Evolutionary conservation across 1,139 yeast species (phyloP).

Genomic region (Kurtzmaniella quercitrusa): DNA sequence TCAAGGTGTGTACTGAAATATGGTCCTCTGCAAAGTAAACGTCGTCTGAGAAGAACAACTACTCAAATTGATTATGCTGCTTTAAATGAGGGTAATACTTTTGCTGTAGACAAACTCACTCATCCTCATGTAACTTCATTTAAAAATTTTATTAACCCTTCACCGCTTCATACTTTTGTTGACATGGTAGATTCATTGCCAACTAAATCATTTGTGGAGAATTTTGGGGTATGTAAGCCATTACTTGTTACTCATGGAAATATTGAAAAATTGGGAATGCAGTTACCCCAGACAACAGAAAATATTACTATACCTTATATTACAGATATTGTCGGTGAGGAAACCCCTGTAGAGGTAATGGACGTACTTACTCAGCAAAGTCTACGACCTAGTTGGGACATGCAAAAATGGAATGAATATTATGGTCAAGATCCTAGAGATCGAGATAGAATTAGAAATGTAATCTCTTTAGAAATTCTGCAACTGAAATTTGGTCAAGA

Average conservation of each 20-base stretch:
- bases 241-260: conserved; percentile 30
- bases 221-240: conserved; percentile 17
- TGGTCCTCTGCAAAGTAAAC: conserved; percentile 52
- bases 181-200: conserved; percentile 22
- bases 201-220: conserved; percentile 28
- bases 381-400: conserved; percentile 58
- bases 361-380: conserved; percentile 82
- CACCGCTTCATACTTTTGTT: neutral
- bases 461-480: conserved; percentile 76
- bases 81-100: conserved; percentile 66
- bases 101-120: conserved; percentile 50
- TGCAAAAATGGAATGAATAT: conserved; percentile 74
- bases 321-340: conserved; percentile 58
- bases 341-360: conserved; percentile 74
- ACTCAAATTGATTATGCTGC: conserved; percentile 73
- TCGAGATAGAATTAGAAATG: conserved; percentile 72
- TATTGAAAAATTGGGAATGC: conserved; percentile 29
- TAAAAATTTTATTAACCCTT: neutral
- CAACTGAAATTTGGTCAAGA: conserved; percentile 46
- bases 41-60: conserved; percentile 55
- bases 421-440: conserved; percentile 41
- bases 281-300: conserved; percentile 28
- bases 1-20: conserved; percentile 34
- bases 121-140: conserved; percentile 54
- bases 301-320: conserved; percentile 54